These are phyloP conservation scores for Rhodosporidiobolus sp. DNA, from an alignment of 768 basidiomycete species.

Conservation along the genomic window DNA sequence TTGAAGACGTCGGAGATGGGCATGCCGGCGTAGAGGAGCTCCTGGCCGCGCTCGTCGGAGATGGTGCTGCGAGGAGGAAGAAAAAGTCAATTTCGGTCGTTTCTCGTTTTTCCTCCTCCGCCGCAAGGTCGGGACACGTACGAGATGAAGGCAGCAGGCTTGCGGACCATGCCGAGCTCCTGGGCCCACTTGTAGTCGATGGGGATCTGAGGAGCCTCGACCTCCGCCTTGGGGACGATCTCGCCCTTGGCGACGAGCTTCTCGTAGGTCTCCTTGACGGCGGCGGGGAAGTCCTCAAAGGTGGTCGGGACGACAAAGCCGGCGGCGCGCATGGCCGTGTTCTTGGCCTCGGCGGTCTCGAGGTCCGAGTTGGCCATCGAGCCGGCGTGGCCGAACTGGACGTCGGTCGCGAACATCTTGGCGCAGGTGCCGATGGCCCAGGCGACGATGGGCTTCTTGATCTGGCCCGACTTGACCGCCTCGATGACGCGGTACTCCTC, in stretches of 20 bases:
- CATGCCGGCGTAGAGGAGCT: slow-evolving; percentile 98
- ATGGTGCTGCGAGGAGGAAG: slow-evolving; percentile 75
- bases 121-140: no score
- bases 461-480: slow-evolving; percentile 84
- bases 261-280: slow-evolving; percentile 80
- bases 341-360: slow-evolving; percentile 99
- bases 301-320: slow-evolving; percentile 97
- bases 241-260: slow-evolving; percentile 66
- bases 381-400: slow-evolving; percentile 98
- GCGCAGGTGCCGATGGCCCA: slow-evolving; percentile 99
- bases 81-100: background rate
- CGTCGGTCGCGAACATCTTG: slow-evolving; percentile 99
- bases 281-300: slow-evolving; percentile 89
- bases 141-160: slow-evolving; percentile 74
- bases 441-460: slow-evolving; percentile 98
- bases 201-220: slow-evolving; percentile 91
- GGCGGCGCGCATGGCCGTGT: slow-evolving; percentile 85
- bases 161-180: slow-evolving; percentile 95
- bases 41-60: slow-evolving; percentile 98
- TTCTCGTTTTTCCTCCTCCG: no score
- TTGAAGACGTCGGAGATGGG: slow-evolving; percentile 98
- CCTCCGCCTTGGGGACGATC: slow-evolving; percentile 69
- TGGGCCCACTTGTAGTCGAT: slow-evolving; percentile 99
- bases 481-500: slow-evolving; percentile 99
- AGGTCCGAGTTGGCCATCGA: slow-evolving; percentile 95